Conservation (phyloP, 176 grass and related monocot genomes). For the Saccharum officinarum region DNA sequence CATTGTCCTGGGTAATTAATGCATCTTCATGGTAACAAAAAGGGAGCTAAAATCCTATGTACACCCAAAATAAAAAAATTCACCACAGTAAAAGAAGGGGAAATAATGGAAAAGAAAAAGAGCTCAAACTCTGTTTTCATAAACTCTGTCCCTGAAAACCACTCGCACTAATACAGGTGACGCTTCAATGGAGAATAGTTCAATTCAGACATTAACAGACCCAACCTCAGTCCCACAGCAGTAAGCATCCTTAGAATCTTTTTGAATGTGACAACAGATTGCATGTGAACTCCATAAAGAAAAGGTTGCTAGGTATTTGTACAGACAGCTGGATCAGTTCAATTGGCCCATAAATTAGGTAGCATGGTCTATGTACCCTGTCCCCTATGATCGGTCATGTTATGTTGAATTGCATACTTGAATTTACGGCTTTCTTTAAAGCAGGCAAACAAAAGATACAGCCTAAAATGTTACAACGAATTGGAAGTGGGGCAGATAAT, state of each 20-base stretch:
- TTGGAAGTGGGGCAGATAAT: not conserved
- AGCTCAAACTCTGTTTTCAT: not conserved
- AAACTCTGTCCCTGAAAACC: not conserved
- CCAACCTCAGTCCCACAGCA: not conserved
- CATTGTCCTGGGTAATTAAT: conserved; percentile 23
- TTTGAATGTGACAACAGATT: not conserved
- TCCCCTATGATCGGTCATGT: not conserved
- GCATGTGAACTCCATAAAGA: not conserved
- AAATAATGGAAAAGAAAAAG: not conserved
- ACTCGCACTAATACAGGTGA: not conserved
- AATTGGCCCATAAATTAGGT: not conserved
- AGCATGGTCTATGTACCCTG: too few species aligned
- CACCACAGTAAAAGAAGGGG: not conserved
- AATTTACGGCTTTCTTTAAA: not conserved
- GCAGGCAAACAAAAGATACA: not conserved
- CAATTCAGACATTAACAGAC: not conserved
- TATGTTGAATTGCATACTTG: not conserved
- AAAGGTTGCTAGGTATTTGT: not conserved
- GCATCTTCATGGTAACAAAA: not conserved
- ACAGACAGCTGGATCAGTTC: not conserved
- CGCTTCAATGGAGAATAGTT: too few species aligned
- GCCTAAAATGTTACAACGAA: not conserved
- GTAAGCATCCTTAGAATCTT: not conserved
- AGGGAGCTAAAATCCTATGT: not conserved
- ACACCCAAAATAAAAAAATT: not conserved